A percentile compares a stretch with the other conserved stretches of the same genome.
Conservation (phyloP, 2,329 filamentous ascomycete species). For the Beauveria australis region DNA sequence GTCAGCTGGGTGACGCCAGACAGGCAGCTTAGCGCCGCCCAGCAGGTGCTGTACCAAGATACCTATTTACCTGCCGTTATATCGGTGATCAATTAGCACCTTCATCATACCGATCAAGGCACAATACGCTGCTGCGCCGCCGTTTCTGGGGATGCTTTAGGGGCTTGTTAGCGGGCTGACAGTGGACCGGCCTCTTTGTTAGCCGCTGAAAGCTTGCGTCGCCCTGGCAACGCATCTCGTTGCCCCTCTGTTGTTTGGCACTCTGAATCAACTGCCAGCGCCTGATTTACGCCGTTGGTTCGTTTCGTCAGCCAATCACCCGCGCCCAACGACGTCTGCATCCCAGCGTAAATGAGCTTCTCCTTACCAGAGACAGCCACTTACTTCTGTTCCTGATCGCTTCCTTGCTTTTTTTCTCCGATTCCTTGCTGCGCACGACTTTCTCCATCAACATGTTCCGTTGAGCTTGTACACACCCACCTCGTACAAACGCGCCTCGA, state of each 20-base stretch:
- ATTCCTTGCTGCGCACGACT: neutral
- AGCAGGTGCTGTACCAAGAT: neutral
- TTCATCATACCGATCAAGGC: neutral
- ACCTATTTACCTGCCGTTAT: no score
- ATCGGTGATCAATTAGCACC: neutral
- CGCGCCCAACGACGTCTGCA: neutral
- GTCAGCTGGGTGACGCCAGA: neutral
- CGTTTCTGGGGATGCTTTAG: neutral
- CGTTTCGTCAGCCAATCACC: constrained; percentile 1
- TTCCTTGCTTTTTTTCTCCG: neutral
- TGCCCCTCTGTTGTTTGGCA: constrained; percentile 17
- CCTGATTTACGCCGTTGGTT: constrained; percentile 5
- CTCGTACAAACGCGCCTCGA: neutral
- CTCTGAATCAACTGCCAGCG: constrained; percentile 6
- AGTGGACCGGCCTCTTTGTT: neutral
- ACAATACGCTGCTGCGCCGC: neutral
- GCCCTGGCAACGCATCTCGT: constrained; percentile 14
- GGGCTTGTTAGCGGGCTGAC: constrained; percentile 1
- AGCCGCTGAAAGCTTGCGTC: constrained; percentile 4
- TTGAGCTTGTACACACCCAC: neutral
- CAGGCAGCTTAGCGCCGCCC: neutral
- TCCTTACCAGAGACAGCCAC: neutral
- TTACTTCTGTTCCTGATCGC: constrained; percentile 2
- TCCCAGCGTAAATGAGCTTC: constrained; percentile 1
- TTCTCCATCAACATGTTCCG: constrained; percentile 8